Evolutionary conservation across 2,329 filamentous ascomycete species (phyloP).

Genomic region (Botryotinia globosa): DNA sequence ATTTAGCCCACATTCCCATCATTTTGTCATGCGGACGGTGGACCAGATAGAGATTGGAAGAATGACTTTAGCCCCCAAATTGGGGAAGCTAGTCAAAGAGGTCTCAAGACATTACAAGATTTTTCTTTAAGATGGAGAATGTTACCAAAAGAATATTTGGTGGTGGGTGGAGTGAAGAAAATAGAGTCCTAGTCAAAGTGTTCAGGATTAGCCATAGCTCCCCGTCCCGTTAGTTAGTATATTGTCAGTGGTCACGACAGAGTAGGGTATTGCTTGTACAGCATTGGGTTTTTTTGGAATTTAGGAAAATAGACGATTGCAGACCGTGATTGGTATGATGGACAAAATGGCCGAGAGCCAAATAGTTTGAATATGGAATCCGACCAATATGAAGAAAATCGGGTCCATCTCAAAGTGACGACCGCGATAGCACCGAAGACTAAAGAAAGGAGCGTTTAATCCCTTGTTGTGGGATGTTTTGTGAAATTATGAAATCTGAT

Average conservation of each 20-base stretch:
- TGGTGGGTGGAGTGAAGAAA: not conserved
- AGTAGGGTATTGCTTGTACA: not conserved
- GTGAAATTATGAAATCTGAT: not conserved
- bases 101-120: constrained; percentile 1
- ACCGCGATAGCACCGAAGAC: constrained; percentile 21
- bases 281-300: not conserved
- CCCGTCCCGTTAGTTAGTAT: not conserved
- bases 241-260: not conserved
- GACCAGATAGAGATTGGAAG: not conserved
- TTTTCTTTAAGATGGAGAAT: constrained; percentile 13
- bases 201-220: not conserved
- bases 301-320: not conserved
- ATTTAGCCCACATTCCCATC: constrained; percentile 12
- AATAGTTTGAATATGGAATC: not conserved
- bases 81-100: constrained; percentile 5
- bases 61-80: not conserved
- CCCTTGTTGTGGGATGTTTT: not conserved
- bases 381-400: constrained; percentile 17
- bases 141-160: not conserved
- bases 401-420: constrained; percentile 8
- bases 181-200: not conserved
- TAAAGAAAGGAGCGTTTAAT: not conserved
- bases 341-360: constrained; percentile 6
- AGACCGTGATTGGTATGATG: not conserved
- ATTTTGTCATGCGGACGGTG: constrained; percentile 4